Evolutionary conservation across 495 filamentous ascomycete species (phyloP).

Genomic region (Aspergillus indologenus): DNA sequence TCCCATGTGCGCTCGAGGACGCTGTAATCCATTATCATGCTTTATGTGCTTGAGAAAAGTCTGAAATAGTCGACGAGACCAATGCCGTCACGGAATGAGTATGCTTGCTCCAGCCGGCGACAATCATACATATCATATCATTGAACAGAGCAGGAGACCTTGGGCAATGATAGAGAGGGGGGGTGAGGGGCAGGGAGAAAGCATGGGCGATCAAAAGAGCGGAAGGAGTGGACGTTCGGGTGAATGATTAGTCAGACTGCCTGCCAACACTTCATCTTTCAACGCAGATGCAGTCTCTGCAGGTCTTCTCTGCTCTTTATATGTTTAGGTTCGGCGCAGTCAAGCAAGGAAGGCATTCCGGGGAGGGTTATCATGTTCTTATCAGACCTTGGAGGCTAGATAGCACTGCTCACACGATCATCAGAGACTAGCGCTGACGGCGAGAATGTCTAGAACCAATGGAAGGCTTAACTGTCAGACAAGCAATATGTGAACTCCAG

Average conservation of each 20-base stretch:
- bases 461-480: not conserved
- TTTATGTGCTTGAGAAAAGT: not conserved
- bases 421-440: not conserved
- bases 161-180: not conserved
- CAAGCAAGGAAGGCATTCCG: not conserved
- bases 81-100: not conserved
- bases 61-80: not conserved
- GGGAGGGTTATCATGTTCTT: not conserved
- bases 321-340: not conserved
- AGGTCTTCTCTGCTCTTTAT: not conserved
- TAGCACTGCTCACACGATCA: not conserved
- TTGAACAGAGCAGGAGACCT: not conserved
- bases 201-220: not conserved
- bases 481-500: not conserved
- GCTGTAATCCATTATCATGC: not conserved
- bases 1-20: not conserved
- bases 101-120: not conserved
- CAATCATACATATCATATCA: not conserved
- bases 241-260: not conserved
- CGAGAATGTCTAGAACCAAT: not conserved
- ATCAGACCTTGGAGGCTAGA: not conserved
- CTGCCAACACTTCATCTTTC: not conserved
- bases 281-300: not conserved
- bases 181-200: not conserved
- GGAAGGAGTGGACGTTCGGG: not conserved